Evolutionary conservation across 257 asterid genomes (phyloP), one percentile per base, ranked within the genome.

Genomic region (Fraxinus quadrangulata): DNA sequence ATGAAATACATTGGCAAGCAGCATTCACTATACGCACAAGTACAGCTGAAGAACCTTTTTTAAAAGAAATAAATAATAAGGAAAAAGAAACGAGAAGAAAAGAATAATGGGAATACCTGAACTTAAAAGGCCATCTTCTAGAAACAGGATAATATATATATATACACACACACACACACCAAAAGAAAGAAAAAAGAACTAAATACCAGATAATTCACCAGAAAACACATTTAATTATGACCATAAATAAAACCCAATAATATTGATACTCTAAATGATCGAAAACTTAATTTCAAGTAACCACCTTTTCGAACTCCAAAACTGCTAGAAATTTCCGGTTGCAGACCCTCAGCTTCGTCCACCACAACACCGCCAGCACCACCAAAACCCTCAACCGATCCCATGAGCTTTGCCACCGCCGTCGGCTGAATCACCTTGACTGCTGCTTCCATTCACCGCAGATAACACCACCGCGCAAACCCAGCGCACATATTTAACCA

Each of bases 331-430:
- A 77, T 84, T 76, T 82, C 87, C 51, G 77, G 61, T 59, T 73
- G 86, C 74, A 69, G 75, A 63, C 75, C 81, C 80, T 90, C 90
- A 69, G 78, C 89, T 70, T 82, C 90, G 80, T 80, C 89, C 76
- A 79, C 83, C 75, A 74, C 67, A 66, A 69, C 87, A 30, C 82
- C 85, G 19, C 83, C 85, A 16, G 70, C 71, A 66, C 84, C 75
- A 33, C 76, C 81, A 71, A 88, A 88, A 76, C 92, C 90, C 87
- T 90, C 91, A 39, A 72, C 71, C 30, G 97, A 89, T 76, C 94
- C 93, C 96, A 90, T 90, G 67, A 85, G 81, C 84, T 87, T 84
- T 86, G 7, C 79, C 77, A 63, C 67, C 21, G 31, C 84, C 1
- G 79, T 78, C 73, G 78, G 73, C 45, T 85, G 63, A 82, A 78